Base-by-base conservation (phyloP, 352 stramenopile genomes). In the Globisporangium cystogenes region DNA sequence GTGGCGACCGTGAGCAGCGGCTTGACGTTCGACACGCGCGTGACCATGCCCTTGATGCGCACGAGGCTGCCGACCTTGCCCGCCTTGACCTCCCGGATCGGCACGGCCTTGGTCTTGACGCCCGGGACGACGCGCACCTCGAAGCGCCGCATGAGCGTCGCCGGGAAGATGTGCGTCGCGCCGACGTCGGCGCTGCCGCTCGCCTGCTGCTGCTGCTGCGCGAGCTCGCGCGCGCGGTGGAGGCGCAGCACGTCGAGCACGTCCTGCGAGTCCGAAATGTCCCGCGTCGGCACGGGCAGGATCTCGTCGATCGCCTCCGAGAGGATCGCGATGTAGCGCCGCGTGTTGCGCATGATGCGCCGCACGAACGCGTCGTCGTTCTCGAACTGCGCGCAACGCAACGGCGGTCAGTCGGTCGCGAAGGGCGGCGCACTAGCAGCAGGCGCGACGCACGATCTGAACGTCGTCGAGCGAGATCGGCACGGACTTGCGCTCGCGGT, bases 1-100 rank as follows among this genome's bases (percentile, higher is more conserved):
- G 97, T 99, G 0, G 94, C 94, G 4, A 99, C 97, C 1, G 83
- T 86, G 42, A 98, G 83, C 20, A 98, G 76, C 0, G 97, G 97
- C 68, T 99, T 99, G 40, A 99, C 97, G 59, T 98, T 98, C 0
- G 96, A 98, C 0, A 98, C 87, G n/a, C 96, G 84, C 1, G 98
- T 99, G 31, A 99, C 95, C 86, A 99, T 99, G 23, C 96, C 97
- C 31, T 95, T 89, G 45, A 99, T 93, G 1, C 88, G 93, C 12
- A 99, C 96, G 5, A 99, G 76, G 41, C 84, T 84, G 16, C 97
- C 97, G 36, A 99, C 97, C 41, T 98, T 89, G 20, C 67, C 67
- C 0, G 96, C 96, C 21, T 93, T 90, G 15, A 99, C 87, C n/a
- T 98, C 77, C 50, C 96, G 92, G 33, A 99, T 88, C 2, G 90